These are phyloP conservation scores for Tylopilus subfusipes DNA, from an alignment of 768 basidiomycete species.

Conservation along the genomic window DNA sequence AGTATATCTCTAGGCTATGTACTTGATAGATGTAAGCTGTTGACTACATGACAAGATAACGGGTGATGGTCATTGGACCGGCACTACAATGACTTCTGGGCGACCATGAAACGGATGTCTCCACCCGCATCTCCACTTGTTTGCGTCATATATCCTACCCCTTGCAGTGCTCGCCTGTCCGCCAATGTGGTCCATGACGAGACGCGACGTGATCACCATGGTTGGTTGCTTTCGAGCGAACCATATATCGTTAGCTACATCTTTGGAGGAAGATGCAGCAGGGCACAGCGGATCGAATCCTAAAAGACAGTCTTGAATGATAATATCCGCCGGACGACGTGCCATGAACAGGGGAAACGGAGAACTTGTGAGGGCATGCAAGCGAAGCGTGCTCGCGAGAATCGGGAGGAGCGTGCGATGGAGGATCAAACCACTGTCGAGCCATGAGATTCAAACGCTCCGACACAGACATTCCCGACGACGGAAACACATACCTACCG, in stretches of 20 bases:
- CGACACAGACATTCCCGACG: neutral
- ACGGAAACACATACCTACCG: slow-evolving; percentile 30
- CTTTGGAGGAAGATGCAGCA: slow-evolving; percentile 7
- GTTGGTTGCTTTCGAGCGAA: slow-evolving; percentile 17
- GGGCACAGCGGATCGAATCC: slow-evolving; percentile 39
- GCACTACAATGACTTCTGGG: slow-evolving; percentile 35
- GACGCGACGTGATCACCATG: slow-evolving; percentile 39
- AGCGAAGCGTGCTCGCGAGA: slow-evolving; percentile 29
- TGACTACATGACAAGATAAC: neutral
- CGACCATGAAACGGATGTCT: slow-evolving; percentile 43
- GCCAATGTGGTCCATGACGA: slow-evolving; percentile 43
- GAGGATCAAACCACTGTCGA: slow-evolving; percentile 39
- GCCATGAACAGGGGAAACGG: slow-evolving; percentile 27
- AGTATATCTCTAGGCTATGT: neutral
- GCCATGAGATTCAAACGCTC: neutral
- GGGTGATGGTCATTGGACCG: slow-evolving; percentile 18
- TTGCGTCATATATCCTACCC: slow-evolving; percentile 27
- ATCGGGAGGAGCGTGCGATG: slow-evolving; percentile 36
- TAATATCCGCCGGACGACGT: slow-evolving; percentile 36
- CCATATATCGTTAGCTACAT: slow-evolving; percentile 4
- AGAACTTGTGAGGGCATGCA: slow-evolving; percentile 30
- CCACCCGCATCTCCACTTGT: slow-evolving; percentile 46
- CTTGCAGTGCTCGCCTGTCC: slow-evolving; percentile 35
- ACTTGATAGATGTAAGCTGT: neutral
- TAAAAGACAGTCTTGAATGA: slow-evolving; percentile 42